Conservation (phyloP, 352 stramenopile species). For the Globisporangium abappressorium region DNA sequence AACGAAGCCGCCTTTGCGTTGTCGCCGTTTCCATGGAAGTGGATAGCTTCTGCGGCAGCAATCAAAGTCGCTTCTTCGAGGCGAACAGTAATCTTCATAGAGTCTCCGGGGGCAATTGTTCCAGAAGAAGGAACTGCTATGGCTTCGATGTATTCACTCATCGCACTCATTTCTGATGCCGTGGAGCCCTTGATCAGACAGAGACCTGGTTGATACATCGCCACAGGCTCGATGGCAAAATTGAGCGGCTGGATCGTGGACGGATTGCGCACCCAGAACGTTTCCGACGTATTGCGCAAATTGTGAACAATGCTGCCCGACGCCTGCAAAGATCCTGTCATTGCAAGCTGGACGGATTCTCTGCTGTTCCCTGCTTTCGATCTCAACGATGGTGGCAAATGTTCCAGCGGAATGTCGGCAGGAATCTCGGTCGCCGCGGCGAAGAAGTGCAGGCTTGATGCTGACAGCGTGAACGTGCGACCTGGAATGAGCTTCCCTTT, state of each 20-base stretch:
- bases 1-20: constrained; percentile 31
- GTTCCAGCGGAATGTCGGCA: constrained; percentile 40
- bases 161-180: constrained; percentile 61
- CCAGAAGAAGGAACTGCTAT: constrained; percentile 67
- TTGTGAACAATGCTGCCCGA: constrained; percentile 45
- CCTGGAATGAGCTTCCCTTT: constrained; percentile 77
- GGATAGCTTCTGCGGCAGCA: constrained; percentile 23
- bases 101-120: constrained; percentile 65
- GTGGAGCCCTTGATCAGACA: constrained; percentile 61
- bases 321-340: constrained; percentile 21
- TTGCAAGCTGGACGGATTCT: constrained; percentile 28
- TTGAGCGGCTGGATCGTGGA: constrained; percentile 63
- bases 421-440: constrained; percentile 57
- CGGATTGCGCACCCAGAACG: constrained; percentile 81
- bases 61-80: constrained; percentile 59
- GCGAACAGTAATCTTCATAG: constrained; percentile 74
- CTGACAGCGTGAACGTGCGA: constrained; percentile 78
- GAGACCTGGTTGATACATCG: constrained; percentile 61
- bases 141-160: constrained; percentile 78
- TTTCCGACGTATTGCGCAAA: constrained; percentile 65
- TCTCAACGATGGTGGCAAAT: constrained; percentile 39
- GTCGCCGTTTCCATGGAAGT: constrained; percentile 30
- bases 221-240: constrained; percentile 65
- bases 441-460: constrained; percentile 79
- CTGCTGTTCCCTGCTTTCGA: constrained; percentile 37